Percentiles rank a stretch among this genome's conserved stretches.
phyloP scores from a whole-genome alignment of 2,329 filamentous ascomycete genomes.

The Fusarium sp. region DNA sequence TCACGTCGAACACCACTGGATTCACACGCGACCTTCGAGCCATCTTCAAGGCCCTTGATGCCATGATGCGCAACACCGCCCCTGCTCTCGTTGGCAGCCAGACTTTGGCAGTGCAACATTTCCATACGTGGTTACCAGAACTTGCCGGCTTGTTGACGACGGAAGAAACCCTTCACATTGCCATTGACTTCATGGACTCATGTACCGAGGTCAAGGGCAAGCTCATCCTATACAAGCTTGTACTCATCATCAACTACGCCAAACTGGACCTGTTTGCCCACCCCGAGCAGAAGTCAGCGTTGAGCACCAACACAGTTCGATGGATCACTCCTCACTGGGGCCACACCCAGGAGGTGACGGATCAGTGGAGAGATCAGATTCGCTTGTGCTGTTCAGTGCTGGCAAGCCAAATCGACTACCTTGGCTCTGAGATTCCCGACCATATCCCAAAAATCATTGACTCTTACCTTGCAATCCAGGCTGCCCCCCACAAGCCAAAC shows the following conservation, averaged over 20 bases:
- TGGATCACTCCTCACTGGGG: conserved; percentile 98
- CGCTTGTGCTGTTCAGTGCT: conserved; percentile 94
- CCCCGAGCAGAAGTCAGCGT: conserved; percentile 80
- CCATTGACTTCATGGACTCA: conserved; percentile 94
- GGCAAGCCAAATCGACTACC: conserved; percentile 84
- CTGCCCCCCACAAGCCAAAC: conserved; percentile 67
- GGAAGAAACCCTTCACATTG: conserved; percentile 91
- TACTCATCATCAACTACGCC: conserved; percentile 93
- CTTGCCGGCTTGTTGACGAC: conserved; percentile 82
- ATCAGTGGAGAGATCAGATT: conserved; percentile 94
- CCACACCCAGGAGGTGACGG: conserved; percentile 77
- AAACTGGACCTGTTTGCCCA: conserved; percentile 85
- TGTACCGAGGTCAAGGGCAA: conserved; percentile 91
- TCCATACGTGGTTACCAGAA: conserved; percentile 97
- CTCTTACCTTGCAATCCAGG: conserved; percentile 85
- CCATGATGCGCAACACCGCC: conserved; percentile 89
- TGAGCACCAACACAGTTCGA: conserved; percentile 85
- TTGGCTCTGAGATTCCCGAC: conserved; percentile 86
- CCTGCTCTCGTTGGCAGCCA: conserved; percentile 94
- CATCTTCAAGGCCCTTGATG: conserved; percentile 92
- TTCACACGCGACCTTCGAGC: conserved; percentile 88
- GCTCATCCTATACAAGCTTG: conserved; percentile 90
- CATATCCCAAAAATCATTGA: conserved; percentile 93
- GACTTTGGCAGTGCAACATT: conserved; percentile 94
- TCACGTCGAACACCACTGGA: conserved; percentile 78